Percentiles rank a stretch among this genome's conserved stretches.
These are phyloP conservation scores for Nyctanthes arbortristis DNA, from an alignment of 257 asterid genomes.

Conservation along the genomic window DNA sequence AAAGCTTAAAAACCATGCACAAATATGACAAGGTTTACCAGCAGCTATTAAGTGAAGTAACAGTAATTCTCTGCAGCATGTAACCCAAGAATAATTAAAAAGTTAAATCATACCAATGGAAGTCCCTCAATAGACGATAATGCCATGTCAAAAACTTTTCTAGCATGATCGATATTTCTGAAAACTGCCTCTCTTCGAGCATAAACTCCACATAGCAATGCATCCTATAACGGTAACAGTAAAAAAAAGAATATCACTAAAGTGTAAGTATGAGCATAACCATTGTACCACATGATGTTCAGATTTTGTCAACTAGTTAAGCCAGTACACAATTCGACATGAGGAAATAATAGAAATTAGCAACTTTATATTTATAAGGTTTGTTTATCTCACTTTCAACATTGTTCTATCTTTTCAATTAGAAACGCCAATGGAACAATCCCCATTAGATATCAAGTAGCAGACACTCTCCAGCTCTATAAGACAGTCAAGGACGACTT, in stretches of 20 bases:
- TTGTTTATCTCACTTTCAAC: neutral
- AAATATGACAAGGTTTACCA: neutral
- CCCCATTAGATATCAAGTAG: neutral
- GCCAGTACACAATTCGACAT: slow-evolving; percentile 10
- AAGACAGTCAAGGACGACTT: neutral
- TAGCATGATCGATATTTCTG: slow-evolving; percentile 82
- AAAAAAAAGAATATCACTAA: slow-evolving; percentile 10
- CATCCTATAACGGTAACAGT: slow-evolving; percentile 61
- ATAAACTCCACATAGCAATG: slow-evolving; percentile 93
- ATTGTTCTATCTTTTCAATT: neutral
- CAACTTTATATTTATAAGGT: slow-evolving; percentile 3
- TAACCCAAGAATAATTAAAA: slow-evolving; percentile 21
- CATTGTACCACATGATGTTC: slow-evolving; percentile 18
- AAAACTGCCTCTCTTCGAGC: slow-evolving; percentile 86
- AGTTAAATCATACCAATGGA: slow-evolving; percentile 59
- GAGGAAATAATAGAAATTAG: slow-evolving; percentile 1
- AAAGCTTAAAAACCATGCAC: neutral
- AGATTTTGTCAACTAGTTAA: slow-evolving; percentile 11
- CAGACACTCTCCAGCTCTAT: slow-evolving; percentile 5
- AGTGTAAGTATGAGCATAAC: slow-evolving; percentile 20
- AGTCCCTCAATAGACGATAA: slow-evolving; percentile 80
- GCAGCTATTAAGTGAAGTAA: neutral
- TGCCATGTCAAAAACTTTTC: slow-evolving; percentile 97
- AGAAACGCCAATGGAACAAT: slow-evolving; percentile 4
- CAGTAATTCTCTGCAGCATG: slow-evolving; percentile 7